These are phyloP conservation scores for Effrenium voratum DNA, from an alignment of 73 alveolate species.

Conservation along the genomic window DNA sequence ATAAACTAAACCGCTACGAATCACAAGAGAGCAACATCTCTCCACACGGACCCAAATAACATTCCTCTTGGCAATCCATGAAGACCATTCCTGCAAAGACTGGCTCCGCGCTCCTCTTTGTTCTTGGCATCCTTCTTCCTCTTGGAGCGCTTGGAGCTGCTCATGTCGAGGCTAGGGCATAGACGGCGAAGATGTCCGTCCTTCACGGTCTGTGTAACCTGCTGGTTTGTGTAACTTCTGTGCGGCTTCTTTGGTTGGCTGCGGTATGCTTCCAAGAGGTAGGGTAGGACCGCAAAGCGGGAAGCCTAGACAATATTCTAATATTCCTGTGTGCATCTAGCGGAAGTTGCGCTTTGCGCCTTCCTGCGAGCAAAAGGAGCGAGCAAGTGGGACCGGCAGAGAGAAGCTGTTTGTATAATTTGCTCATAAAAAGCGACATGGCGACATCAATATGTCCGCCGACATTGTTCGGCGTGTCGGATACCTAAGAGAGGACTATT, in stretches of 20 bases:
- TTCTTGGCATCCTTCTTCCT: slow-evolving; percentile 56
- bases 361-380: not conserved
- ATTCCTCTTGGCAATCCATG: not conserved
- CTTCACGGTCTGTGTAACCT: not conserved
- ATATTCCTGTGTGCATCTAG: not conserved
- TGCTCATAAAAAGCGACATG: too few species aligned
- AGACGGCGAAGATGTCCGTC: not conserved
- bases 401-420: not conserved
- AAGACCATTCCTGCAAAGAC: not conserved
- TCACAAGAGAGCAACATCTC: not conserved
- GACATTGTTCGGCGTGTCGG: not conserved
- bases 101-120: slow-evolving; percentile 20
- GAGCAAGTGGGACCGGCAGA: not conserved
- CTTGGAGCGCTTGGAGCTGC: slow-evolving; percentile 71
- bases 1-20: not conserved
- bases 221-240: not conserved
- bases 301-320: not conserved
- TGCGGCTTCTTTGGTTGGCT: not conserved
- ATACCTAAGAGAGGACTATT: not conserved
- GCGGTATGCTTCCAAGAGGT: not conserved
- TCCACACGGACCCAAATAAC: not conserved
- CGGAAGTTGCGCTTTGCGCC: slow-evolving; percentile 69
- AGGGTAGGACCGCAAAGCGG: not conserved
- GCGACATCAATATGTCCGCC: too few species aligned
- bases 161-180: not conserved